Base-by-base conservation (phyloP, 2,329 filamentous ascomycete genomes). In the Orbilia quercus region DNA sequence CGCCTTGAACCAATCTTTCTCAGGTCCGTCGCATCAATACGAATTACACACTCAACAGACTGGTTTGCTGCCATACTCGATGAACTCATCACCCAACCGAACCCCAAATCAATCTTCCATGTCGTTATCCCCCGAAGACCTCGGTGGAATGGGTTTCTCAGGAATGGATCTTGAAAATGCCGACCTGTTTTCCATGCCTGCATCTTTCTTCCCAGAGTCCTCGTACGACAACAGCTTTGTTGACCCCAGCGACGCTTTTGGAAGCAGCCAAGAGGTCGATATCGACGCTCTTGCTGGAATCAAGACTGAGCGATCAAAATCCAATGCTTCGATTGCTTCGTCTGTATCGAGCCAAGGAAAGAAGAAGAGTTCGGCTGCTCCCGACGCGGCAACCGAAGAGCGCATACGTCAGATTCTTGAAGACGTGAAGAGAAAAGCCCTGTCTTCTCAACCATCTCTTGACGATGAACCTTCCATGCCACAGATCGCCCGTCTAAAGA, bases 21-120 rank as follows among this genome's bases (percentile, higher is more conserved):
- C 88, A 51, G 91, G 88, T 36, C 94, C 95, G 7, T 96, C 92
- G 81, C 93, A 97, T 83, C 91, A 96, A 82, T 98, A 98, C 84
- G 91, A 92, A 79, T 88, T 91, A 79, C 96, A 97, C 84, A 91
- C 92, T 83, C 95, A 99, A 80, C 93, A 97, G 83, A 97, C 95
- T 2, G 92, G 93, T 75, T 88, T 97, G 28, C 91, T 95, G 0
- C 89, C 91, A 0, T 92, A 92, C 75, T 93, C 92, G 58, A 84
- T 95, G 75, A 91, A 87, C 53, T 65, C 67, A 7, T 65, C 67
- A 2, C 67, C 91, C 36, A 86, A 95, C 78, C 92, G 91, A 80
- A 85, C 90, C 79, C 82, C 82, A 75, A 85, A 81, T 36, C 67
- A 72, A 40, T 53, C 77, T 79, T 81, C 47, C 84, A 85, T 78